Conservation (phyloP, 2,329 filamentous ascomycete species). For the Xylariales sp. region DNA sequence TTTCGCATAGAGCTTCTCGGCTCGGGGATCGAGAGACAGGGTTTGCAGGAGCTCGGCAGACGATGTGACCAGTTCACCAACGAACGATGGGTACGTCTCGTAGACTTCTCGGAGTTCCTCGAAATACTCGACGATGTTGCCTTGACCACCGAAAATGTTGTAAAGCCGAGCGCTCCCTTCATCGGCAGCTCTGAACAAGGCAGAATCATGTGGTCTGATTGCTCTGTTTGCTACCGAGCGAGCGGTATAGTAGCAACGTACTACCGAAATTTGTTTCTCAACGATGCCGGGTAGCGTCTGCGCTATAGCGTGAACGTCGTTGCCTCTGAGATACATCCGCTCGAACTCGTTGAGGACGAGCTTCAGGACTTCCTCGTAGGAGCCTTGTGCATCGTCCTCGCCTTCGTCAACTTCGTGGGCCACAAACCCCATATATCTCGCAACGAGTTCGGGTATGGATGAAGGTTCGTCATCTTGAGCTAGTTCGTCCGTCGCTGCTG, state of each 20-base stretch:
- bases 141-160: slow-evolving; percentile 93
- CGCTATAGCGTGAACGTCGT: slow-evolving; percentile 90
- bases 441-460: slow-evolving; percentile 86
- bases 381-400: slow-evolving; percentile 83
- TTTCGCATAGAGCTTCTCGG: slow-evolving; percentile 94
- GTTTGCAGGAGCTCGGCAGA: slow-evolving; percentile 84
- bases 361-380: slow-evolving; percentile 89
- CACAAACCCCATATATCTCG: slow-evolving; percentile 87
- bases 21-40: slow-evolving; percentile 75
- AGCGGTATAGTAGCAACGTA: slow-evolving; percentile 87
- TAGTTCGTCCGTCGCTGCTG: slow-evolving; percentile 90
- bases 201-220: slow-evolving; percentile 90
- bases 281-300: slow-evolving; percentile 84
- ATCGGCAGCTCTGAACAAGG: slow-evolving; percentile 80
- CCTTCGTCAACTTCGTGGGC: slow-evolving; percentile 86
- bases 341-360: slow-evolving; percentile 94
- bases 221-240: slow-evolving; percentile 77
- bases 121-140: slow-evolving; percentile 99
- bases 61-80: slow-evolving; percentile 76
- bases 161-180: slow-evolving; percentile 83
- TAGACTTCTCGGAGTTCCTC: slow-evolving; percentile 92
- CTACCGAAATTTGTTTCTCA: slow-evolving; percentile 85
- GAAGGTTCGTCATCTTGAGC: slow-evolving; percentile 99
- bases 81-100: slow-evolving; percentile 84
- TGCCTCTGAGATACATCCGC: slow-evolving; percentile 87